A percentile compares a stretch with the other conserved stretches of the same genome.
These are phyloP conservation scores for Ailanthus altissimus DNA, from an alignment of 345 rosid genomes.

Conservation along the genomic window DNA sequence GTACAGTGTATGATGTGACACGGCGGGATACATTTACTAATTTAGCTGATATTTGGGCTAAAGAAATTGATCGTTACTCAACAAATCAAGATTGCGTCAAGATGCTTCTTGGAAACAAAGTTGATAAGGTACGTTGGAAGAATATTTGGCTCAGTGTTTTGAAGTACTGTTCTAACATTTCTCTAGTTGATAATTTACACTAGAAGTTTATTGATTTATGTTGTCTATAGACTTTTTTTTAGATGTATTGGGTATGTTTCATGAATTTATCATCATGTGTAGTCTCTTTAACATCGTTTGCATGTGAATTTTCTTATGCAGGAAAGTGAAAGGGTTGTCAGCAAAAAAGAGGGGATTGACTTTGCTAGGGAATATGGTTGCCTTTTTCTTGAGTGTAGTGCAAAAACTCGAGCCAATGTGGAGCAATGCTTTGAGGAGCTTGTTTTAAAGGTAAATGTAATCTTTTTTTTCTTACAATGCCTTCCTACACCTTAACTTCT, in stretches of 20 bases:
- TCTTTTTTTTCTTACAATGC: not conserved
- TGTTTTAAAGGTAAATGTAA: constrained; percentile 65
- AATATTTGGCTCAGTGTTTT: not conserved
- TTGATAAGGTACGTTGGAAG: constrained; percentile 62
- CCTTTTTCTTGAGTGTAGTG: constrained; percentile 92
- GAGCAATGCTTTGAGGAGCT: constrained; percentile 98
- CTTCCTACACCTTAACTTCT: not conserved
- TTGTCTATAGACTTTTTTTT: not conserved
- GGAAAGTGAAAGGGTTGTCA: constrained; percentile 94
- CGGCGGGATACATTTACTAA: constrained; percentile 91
- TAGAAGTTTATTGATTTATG: not conserved
- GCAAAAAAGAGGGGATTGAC: constrained; percentile 83
- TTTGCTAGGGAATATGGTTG: constrained; percentile 93
- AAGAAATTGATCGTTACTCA: constrained; percentile 87
- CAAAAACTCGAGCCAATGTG: constrained; percentile 86
- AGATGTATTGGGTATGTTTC: not conserved
- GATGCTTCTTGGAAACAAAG: constrained; percentile 98
- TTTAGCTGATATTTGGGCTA: constrained; percentile 91
- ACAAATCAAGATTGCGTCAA: constrained; percentile 93
- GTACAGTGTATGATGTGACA: constrained; percentile 85
- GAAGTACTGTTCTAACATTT: not conserved
- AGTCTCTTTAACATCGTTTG: not conserved
- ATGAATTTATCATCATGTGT: not conserved
- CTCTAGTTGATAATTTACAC: not conserved
- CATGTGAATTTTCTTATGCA: constrained; percentile 32